Percentiles rank a stretch among this genome's conserved stretches.
Evolutionary conservation across 164 flowering plant species (phyloP).

Genomic region (Piper betle): DNA sequence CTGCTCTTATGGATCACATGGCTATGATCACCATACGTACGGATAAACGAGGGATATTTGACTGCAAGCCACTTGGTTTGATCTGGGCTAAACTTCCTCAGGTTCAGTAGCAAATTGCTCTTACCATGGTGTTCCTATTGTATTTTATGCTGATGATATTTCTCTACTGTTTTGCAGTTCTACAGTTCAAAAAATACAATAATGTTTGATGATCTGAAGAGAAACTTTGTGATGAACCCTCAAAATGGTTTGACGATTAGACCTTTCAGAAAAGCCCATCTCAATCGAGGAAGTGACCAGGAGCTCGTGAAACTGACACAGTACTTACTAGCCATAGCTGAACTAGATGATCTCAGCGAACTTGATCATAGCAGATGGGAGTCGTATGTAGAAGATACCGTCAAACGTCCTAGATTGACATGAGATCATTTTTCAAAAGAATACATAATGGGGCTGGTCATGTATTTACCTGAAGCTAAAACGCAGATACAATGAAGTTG

Average conservation of each 20-base stretch:
- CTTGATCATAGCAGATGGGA: slow-evolving; percentile 80
- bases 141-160: not conserved
- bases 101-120: slow-evolving; percentile 22
- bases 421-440: not conserved
- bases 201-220: slow-evolving; percentile 90
- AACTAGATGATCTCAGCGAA: slow-evolving; percentile 59
- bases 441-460: not conserved
- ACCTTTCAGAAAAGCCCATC: slow-evolving; percentile 86
- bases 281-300: slow-evolving; percentile 55
- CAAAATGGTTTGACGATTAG: slow-evolving; percentile 79
- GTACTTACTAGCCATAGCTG: slow-evolving; percentile 90
- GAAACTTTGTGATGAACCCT: slow-evolving; percentile 98
- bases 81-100: slow-evolving; percentile 91
- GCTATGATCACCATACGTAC: slow-evolving; percentile 96
- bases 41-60: slow-evolving; percentile 71
- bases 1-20: slow-evolving; percentile 83
- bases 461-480: not conserved
- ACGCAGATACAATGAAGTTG: no score
- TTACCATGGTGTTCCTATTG: slow-evolving; percentile 2
- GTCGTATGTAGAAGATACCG: slow-evolving; percentile 33
- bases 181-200: slow-evolving; percentile 77
- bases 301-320: slow-evolving; percentile 87
- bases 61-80: slow-evolving; percentile 95
- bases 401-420: slow-evolving; percentile 51
- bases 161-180: slow-evolving; percentile 34